These are phyloP conservation scores for Alloascoidea hylecoeti DNA, from an alignment of 805 yeast genomes.

Conservation along the genomic window DNA sequence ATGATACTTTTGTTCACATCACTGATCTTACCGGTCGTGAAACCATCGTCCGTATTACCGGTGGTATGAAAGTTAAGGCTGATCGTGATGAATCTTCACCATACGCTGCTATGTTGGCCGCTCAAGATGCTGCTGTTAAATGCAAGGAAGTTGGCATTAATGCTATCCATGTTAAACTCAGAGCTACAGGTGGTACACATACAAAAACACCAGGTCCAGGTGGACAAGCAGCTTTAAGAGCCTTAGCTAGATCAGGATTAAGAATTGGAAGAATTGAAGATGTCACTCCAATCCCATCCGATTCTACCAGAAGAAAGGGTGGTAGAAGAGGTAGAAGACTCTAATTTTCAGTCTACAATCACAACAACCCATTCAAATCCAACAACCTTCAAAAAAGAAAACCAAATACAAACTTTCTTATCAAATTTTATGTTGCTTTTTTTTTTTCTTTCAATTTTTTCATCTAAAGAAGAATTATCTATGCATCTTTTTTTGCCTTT, in stretches of 20 bases:
- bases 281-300: conserved; percentile 99
- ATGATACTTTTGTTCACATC: conserved; percentile 99
- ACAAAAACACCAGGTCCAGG: conserved; percentile 99
- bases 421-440: too few relatives aligned
- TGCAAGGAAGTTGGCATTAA: conserved; percentile 99
- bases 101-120: conserved; percentile 99
- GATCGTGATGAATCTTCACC: conserved; percentile 99
- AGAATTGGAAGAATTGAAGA: conserved; percentile 99
- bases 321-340: conserved; percentile 99
- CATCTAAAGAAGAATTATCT: too few relatives aligned
- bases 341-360: too few relatives aligned
- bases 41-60: conserved; percentile 99
- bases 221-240: conserved; percentile 99
- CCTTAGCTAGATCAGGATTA: conserved; percentile 98
- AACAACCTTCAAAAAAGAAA: too few relatives aligned
- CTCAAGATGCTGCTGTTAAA: conserved; percentile 97
- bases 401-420: too few relatives aligned
- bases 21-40: conserved; percentile 99
- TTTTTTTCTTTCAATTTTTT: too few relatives aligned
- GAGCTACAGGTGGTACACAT: conserved; percentile 99
- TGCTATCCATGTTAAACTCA: conserved; percentile 97
- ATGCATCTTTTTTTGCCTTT: too few relatives aligned
- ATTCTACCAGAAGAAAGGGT: conserved; percentile 99
- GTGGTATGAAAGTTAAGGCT: conserved; percentile 99
- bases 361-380: too few relatives aligned